Conservation (phyloP, 23 red algal genomes). For the Gracilaria domingensis region DNA sequence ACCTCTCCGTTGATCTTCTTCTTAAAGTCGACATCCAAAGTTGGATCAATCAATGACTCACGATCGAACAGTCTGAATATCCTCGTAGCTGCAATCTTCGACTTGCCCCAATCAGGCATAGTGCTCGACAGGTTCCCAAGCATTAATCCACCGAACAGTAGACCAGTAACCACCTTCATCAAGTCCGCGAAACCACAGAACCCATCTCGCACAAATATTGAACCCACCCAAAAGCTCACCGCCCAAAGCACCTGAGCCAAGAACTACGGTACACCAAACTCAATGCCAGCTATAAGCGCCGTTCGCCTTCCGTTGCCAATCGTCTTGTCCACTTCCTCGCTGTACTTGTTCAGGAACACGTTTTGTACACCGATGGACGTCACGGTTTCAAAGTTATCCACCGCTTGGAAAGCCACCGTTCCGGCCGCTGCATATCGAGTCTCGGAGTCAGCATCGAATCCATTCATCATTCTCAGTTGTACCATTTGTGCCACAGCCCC, state of each 20-base stretch:
- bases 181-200: slow-evolving; percentile 63
- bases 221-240: slow-evolving; percentile 90
- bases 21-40: slow-evolving; percentile 24
- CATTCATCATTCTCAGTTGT: slow-evolving; percentile 94
- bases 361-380: slow-evolving; percentile 81
- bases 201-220: slow-evolving; percentile 65
- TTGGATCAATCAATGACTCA: slow-evolving; percentile 77
- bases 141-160: slow-evolving; percentile 89
- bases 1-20: slow-evolving; percentile 63
- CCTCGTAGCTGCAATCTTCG: slow-evolving; percentile 81
- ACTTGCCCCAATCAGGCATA: slow-evolving; percentile 78
- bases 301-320: slow-evolving; percentile 54
- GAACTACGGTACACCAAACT: slow-evolving; percentile 81
- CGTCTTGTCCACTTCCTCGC: slow-evolving; percentile 61
- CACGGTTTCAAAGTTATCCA: slow-evolving; percentile 89
- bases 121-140: slow-evolving; percentile 85
- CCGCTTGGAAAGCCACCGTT: slow-evolving; percentile 78
- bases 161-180: slow-evolving; percentile 72
- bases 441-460: slow-evolving; percentile 77
- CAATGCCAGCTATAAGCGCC: slow-evolving; percentile 70
- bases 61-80: slow-evolving; percentile 91
- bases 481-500: slow-evolving; percentile 72
- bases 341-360: slow-evolving; percentile 74
- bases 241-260: slow-evolving; percentile 76
- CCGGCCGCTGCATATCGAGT: slow-evolving; percentile 70